Base-by-base conservation (phyloP, 2,329 filamentous ascomycete genomes). In the Penicillium palitans region DNA sequence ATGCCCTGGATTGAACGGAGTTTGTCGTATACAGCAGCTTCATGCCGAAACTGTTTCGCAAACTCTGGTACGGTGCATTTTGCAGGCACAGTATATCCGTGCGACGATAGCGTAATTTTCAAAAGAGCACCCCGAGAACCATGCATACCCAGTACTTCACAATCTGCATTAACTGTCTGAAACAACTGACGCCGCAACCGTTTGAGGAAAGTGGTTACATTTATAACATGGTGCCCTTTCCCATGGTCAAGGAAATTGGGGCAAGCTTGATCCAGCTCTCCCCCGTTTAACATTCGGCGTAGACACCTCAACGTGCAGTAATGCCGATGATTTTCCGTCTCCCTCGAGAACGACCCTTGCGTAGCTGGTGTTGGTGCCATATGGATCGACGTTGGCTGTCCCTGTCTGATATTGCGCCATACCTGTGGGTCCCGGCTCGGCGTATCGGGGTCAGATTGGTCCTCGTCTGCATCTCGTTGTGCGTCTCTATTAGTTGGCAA, bases 21-120 rank as follows among this genome's bases (percentile, higher is more conserved):
- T 50, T 45, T 54, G 24, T 50, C 58, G 50, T 70, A 68, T 27
- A 70, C 57, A 24, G 59, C 40, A 55, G 64, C 62, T 53, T 72
- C 67, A 39, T 61, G 59, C 42, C 50, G 61, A 15, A 60, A 42
- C 35, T 53, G 52, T 37, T 63, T 31, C 4, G 61, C 35, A 61
- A 66, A 71, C 35, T 64, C 63, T 13, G 52, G 25, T 4, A 58
- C 55, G 19, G 60, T 61, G 49, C 63, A 66, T 62, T 71, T 72
- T 13, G 61, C 65, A 42, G 66, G 61, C 39, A 71, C 61, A 29
- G 65, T 70, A 58, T 72, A 73, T 35, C 66, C 63, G 54, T 69
- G 57, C 33, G 63, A 68, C 3, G 52, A 65, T 15, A 72, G 59
- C 35, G 62, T 70, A 48, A 72, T 60, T 55, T 68, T 68, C 39